phyloP scores from a whole-genome alignment of 2,329 filamentous ascomycete genomes.

The Scedosporium aurantiacum region DNA sequence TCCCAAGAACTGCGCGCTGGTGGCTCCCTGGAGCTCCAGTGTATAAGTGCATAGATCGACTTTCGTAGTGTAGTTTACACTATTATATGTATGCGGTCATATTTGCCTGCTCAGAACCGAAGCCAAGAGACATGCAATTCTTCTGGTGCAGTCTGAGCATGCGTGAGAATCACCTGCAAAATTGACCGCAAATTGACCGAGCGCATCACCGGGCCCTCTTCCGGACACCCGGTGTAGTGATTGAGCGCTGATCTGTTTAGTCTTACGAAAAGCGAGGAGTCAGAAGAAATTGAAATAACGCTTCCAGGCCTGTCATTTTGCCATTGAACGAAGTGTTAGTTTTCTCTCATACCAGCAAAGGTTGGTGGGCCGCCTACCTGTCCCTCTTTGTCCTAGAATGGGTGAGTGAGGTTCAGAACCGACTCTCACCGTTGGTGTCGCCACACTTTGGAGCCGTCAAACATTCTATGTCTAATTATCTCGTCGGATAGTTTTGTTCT shows the following conservation, averaged over 20 bases:
- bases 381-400: neutral
- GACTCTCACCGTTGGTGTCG: neutral
- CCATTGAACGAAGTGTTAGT: neutral
- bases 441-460: neutral
- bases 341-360: neutral
- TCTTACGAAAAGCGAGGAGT: neutral
- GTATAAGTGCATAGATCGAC: too few species aligned
- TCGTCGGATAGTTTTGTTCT: too few species aligned
- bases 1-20: too few species aligned
- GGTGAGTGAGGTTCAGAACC: neutral
- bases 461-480: neutral
- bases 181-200: slow-evolving; percentile 1
- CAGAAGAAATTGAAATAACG: neutral
- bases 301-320: neutral
- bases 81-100: too few species aligned
- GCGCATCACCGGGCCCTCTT: neutral
- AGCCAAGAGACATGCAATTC: neutral
- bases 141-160: neutral
- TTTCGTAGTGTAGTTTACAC: too few species aligned
- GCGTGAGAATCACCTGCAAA: neutral
- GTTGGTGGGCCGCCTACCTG: neutral
- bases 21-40: too few species aligned
- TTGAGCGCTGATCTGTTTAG: neutral
- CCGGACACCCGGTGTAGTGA: neutral
- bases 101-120: too few species aligned